These are phyloP conservation scores for Termitomyces sp. DNA, from an alignment of 768 basidiomycete genomes.

Conservation along the genomic window DNA sequence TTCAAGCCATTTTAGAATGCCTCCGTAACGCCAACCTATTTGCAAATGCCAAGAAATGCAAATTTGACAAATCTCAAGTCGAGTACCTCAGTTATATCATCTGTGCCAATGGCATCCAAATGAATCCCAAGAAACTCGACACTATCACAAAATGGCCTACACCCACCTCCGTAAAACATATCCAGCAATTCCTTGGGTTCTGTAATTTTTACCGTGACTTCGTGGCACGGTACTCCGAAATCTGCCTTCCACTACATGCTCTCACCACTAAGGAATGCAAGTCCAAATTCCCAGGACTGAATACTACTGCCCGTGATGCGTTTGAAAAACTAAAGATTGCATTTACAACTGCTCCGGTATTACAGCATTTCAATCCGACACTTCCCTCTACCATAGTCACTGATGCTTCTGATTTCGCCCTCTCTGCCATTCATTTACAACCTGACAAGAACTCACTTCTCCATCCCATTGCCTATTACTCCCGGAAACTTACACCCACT, in stretches of 20 bases:
- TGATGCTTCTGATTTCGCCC: not conserved
- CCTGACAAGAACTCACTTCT: conserved; percentile 16
- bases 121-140: conserved; percentile 33
- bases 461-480: conserved; percentile 21
- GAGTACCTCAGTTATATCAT: conserved; percentile 14
- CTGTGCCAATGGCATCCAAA: conserved; percentile 19
- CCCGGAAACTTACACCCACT: too few species aligned
- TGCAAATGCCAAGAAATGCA: conserved; percentile 31
- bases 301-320: not conserved
- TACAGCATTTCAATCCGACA: not conserved
- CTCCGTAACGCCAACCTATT: not conserved
- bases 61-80: conserved; percentile 23
- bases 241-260: not conserved
- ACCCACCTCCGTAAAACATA: not conserved
- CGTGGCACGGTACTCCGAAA: too few species aligned
- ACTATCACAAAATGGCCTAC: conserved; percentile 21
- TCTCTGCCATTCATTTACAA: conserved; percentile 21
- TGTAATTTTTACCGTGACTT: too few species aligned
- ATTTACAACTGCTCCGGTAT: conserved; percentile 11
- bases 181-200: too few species aligned
- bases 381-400: not conserved
- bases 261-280: not conserved
- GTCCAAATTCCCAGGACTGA: not conserved
- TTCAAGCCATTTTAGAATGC: conserved; percentile 20
- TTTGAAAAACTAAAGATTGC: not conserved